A percentile compares a stretch with the other conserved stretches of the same genome.
Conservation (phyloP, 768 basidiomycete species). For the Phylloporus arenicola region DNA sequence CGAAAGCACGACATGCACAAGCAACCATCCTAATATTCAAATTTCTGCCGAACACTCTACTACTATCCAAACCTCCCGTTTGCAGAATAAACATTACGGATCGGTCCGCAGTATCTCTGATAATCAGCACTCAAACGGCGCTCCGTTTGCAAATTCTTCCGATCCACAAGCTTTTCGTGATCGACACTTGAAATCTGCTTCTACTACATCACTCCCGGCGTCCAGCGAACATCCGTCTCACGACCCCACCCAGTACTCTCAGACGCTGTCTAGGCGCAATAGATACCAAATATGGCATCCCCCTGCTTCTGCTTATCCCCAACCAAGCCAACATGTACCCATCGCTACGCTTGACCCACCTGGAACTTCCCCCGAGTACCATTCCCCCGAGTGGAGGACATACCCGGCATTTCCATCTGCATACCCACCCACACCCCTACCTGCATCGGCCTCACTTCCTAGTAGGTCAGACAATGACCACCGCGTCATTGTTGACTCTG, state of each 20-base stretch:
- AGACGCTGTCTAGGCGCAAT: slow-evolving; percentile 10
- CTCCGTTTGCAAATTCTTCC: neutral
- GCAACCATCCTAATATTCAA: slow-evolving; percentile 12
- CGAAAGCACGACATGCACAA: slow-evolving; percentile 2
- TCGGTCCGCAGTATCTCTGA: slow-evolving; percentile 18
- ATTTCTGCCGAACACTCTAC: slow-evolving; percentile 5
- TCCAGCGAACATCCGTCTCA: slow-evolving; percentile 21
- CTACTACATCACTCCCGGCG: slow-evolving; percentile 19
- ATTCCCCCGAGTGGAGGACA: slow-evolving; percentile 63
- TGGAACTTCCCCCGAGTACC: slow-evolving; percentile 30
- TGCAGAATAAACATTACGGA: slow-evolving; percentile 5
- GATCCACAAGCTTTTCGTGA: slow-evolving; percentile 3
- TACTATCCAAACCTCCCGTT: slow-evolving; percentile 8
- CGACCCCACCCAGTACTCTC: slow-evolving; percentile 23
- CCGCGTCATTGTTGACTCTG: slow-evolving; percentile 4
- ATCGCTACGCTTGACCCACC: slow-evolving; percentile 2
- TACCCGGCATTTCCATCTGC: slow-evolving; percentile 76
- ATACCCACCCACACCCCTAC: slow-evolving; percentile 67
- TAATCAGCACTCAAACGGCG: slow-evolving; percentile 4
- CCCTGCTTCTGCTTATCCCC: slow-evolving; percentile 40
- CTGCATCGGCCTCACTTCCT: slow-evolving; percentile 33
- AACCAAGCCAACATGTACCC: slow-evolving; percentile 13
- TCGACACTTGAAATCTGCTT: slow-evolving; percentile 13
- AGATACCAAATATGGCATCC: slow-evolving; percentile 58
- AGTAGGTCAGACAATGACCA: slow-evolving; percentile 1